Conservation (phyloP, 1,284 basidiomycete genomes). For the Leccinum ponderosum region DNA sequence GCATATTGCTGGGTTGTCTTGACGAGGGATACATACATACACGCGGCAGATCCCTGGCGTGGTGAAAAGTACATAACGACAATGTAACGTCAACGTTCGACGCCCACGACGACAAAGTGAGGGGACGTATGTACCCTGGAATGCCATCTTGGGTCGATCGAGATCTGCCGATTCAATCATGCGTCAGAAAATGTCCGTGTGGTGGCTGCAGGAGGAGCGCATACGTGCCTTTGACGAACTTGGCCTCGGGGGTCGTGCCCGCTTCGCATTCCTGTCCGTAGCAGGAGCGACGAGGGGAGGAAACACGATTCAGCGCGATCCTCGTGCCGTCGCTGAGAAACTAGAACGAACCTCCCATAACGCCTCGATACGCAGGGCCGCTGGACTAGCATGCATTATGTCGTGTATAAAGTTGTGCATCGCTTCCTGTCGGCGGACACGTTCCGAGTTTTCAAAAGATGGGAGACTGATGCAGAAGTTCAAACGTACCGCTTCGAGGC, state of each 20-base stretch:
- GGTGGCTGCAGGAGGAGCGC: slow-evolving; percentile 2
- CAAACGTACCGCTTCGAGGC: slow-evolving; percentile 62
- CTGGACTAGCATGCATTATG: slow-evolving; percentile 83
- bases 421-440: slow-evolving; percentile 58
- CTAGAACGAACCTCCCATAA: slow-evolving; percentile 72
- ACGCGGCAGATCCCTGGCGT: no score
- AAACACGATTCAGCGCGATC: background rate
- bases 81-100: background rate
- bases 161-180: slow-evolving; percentile 51
- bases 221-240: slow-evolving; percentile 83
- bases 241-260: slow-evolving; percentile 77
- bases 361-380: slow-evolving; percentile 73
- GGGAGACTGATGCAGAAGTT: background rate
- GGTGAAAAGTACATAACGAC: no score
- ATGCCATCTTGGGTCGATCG: slow-evolving; percentile 91
- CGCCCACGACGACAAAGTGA: background rate
- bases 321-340: background rate
- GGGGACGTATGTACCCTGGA: slow-evolving; percentile 56
- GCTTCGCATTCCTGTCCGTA: slow-evolving; percentile 86
- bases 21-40: no score
- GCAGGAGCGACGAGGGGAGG: background rate
- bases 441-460: background rate
- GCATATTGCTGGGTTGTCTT: no score
- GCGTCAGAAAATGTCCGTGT: background rate
- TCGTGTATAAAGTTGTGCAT: slow-evolving; percentile 90